Conservation (phyloP, 2,329 filamentous ascomycete genomes). For the Aspergillus sojae region DNA sequence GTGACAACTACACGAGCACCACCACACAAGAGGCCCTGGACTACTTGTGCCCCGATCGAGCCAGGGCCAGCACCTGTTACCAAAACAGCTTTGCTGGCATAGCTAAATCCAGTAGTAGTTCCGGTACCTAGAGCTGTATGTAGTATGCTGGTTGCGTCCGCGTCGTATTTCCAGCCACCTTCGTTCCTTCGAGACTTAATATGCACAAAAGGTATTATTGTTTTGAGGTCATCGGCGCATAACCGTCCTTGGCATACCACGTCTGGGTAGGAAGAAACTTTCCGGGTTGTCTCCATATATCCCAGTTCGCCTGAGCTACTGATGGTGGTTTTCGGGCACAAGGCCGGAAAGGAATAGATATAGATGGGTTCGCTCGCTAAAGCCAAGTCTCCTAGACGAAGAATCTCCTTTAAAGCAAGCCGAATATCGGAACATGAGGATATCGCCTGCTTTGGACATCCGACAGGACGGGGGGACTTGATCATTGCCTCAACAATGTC, state of each 20-base stretch:
- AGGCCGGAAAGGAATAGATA: constrained; percentile 11
- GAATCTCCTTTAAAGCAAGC: constrained; percentile 7
- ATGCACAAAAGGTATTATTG: constrained; percentile 18
- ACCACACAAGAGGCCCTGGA: constrained; percentile 35
- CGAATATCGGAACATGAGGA: background rate
- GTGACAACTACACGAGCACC: constrained; percentile 45
- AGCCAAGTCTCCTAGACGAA: constrained; percentile 7
- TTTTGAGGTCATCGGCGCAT: background rate
- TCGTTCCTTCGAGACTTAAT: constrained; percentile 19
- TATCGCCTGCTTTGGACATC: background rate
- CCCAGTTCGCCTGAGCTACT: constrained; percentile 8
- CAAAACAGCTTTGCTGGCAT: constrained; percentile 35
- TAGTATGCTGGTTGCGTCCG: constrained; percentile 18
- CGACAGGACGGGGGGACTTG: background rate
- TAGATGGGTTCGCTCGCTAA: constrained; percentile 14
- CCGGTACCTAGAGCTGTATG: constrained; percentile 17
- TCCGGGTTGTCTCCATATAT: constrained; percentile 15
- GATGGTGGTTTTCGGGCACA: constrained; percentile 15
- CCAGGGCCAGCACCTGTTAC: constrained; percentile 41
- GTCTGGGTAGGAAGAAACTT: constrained; percentile 10
- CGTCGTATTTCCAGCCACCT: constrained; percentile 23
- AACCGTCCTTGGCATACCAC: background rate
- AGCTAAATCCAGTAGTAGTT: constrained; percentile 23
- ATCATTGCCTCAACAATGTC: constrained; percentile 13
- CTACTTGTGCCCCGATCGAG: constrained; percentile 41